Evolutionary conservation across 805 yeast genomes (phyloP), one percentile per base, ranked within the genome.

Genomic region (Ogataea kodamae): DNA sequence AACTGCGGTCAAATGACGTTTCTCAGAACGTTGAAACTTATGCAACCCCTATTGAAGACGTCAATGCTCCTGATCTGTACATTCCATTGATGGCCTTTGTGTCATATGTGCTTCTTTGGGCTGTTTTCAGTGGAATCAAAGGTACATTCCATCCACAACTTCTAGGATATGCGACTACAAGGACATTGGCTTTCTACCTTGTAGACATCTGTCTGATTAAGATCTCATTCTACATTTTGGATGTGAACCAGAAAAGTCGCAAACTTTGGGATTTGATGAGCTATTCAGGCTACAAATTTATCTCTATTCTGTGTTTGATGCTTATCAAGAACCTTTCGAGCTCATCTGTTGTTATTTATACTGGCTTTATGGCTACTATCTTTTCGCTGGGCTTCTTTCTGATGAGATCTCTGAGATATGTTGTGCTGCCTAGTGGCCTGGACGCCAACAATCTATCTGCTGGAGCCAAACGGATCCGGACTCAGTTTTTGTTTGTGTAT

Each of bases 1-100:
- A 67, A 30, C 54, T 50, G 27, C 55, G 65, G 26, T 46, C 54
- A 13, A 45, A 63, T 5, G 61, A 62, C 25, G 60, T 55, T 14
- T 61, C 45, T 11, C 47, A 35, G 39, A 49, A 61, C 13, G 63
- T 60, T 20, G 72, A 65, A 25, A 40, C 47, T 13, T 86, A 70
- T 57, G 80, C 86, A 2, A 77, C 85, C 8, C 96, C 99, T 10
- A 62, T 73, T 28, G 85, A 83, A 42, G 98, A 92, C 56, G 70
- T 81, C 38, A 92, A 94, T 53, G 94, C 97, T 0, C 98, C 98
- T 3, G 99, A 92, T 57, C 72, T 92, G 66, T 92, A 92, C 60
- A 85, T 92, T 35, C 99, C 99, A 5, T 62, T 85, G 41, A 92
- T 94, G 97, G 85, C 96, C 2, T 74, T 83, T 50, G 75, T 87